Evolutionary conservation across 257 asterid genomes (phyloP).

Genomic region (Nicotiana obtusifolia): DNA sequence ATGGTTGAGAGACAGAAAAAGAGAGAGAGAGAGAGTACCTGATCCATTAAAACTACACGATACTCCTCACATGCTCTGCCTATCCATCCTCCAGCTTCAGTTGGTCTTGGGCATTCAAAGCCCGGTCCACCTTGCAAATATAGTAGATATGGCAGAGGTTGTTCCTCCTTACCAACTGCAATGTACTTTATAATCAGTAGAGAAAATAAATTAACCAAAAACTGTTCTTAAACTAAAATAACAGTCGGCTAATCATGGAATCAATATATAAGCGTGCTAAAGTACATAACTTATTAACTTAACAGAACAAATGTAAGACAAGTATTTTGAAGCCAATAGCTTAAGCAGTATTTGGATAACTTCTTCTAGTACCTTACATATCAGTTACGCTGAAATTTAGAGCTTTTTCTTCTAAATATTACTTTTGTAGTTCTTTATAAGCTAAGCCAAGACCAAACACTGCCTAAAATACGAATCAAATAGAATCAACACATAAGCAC

Average conservation of each 20-base stretch:
- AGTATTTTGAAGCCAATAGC: background rate
- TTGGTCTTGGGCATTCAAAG: slow-evolving; percentile 72
- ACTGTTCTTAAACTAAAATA: background rate
- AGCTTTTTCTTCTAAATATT: background rate
- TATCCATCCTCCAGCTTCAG: slow-evolving; percentile 95
- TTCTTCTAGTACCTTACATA: background rate
- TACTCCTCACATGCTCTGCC: slow-evolving; percentile 82
- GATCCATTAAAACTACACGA: slow-evolving; percentile 89
- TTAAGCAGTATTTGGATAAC: background rate
- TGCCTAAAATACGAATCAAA: background rate
- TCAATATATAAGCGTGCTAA: background rate
- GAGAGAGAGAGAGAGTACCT: slow-evolving; percentile 44
- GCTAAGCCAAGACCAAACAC: background rate
- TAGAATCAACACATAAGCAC: background rate
- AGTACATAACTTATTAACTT: background rate
- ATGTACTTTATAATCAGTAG: slow-evolving; percentile 12
- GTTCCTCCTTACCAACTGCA: slow-evolving; percentile 94
- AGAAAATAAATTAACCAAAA: background rate
- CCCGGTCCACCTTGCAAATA: slow-evolving; percentile 99
- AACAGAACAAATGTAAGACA: background rate
- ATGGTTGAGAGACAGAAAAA: background rate
- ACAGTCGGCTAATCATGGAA: background rate
- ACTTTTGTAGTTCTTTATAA: background rate
- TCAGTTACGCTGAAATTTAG: background rate
- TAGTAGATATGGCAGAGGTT: slow-evolving; percentile 61